A percentile compares a stretch with the other conserved stretches of the same genome.
phyloP scores from a whole-genome alignment of 345 rosid genomes.

The Populus deltoides region DNA sequence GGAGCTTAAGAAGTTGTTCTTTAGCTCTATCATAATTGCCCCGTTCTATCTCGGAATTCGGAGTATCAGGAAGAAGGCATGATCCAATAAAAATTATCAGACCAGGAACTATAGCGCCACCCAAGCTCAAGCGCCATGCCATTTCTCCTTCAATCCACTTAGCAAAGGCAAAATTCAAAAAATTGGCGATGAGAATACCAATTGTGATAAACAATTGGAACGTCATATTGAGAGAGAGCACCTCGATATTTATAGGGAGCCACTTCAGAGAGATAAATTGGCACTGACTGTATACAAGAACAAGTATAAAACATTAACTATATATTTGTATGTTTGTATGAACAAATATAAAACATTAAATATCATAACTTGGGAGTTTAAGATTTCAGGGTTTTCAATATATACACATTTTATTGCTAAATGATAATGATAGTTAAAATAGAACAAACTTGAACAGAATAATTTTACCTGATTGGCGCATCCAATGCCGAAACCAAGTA shows the following conservation, averaged over 20 bases:
- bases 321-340: no score
- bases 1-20: conserved; percentile 15
- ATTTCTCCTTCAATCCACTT: conserved; percentile 1
- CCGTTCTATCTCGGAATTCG: conserved; percentile 39
- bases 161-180: conserved; percentile 26
- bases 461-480: conserved; percentile 35
- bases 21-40: conserved; percentile 27
- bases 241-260: conserved; percentile 35
- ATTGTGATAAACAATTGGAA: conserved; percentile 34
- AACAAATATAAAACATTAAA: no score
- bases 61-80: conserved; percentile 29
- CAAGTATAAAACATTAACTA: no score
- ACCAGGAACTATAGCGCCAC: conserved; percentile 36
- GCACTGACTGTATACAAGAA: conserved; percentile 25
- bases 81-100: conserved; percentile 10
- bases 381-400: no score
- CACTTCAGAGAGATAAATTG: conserved; percentile 40
- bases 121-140: conserved; percentile 36
- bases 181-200: conserved; percentile 35
- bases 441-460: neutral
- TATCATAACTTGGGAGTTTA: no score
- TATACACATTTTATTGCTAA: no score
- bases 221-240: conserved; percentile 23
- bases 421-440: neutral
- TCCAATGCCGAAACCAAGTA: conserved; percentile 42